Evolutionary conservation across 306 rosid genomes (phyloP).

Genomic region (Alnus rubra): DNA sequence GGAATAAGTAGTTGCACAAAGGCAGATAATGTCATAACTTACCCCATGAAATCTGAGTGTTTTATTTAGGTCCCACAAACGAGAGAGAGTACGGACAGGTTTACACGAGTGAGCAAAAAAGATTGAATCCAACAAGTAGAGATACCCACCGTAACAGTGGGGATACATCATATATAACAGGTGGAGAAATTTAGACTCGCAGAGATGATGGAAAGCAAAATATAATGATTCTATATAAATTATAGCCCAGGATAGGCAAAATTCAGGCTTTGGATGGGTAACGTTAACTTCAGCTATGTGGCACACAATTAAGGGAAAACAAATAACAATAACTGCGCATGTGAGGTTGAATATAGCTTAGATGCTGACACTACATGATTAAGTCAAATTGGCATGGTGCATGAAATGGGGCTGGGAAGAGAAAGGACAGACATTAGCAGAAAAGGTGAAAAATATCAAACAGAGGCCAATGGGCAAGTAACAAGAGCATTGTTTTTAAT

Average conservation of each 20-base stretch:
- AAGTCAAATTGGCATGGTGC: neutral
- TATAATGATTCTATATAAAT: neutral
- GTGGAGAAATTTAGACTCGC: neutral
- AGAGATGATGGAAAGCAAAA: neutral
- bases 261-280: neutral
- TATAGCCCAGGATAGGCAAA: neutral
- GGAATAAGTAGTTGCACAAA: neutral
- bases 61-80: neutral
- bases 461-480: neutral
- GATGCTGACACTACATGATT: neutral
- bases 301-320: neutral
- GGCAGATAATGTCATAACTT: constrained; percentile 1
- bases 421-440: neutral
- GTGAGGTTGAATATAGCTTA: neutral
- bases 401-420: neutral
- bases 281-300: neutral
- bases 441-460: neutral
- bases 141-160: neutral
- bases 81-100: neutral
- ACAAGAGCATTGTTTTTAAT: neutral
- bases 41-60: neutral
- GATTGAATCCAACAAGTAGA: neutral
- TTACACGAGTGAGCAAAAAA: neutral
- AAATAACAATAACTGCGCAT: neutral
- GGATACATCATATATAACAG: neutral